phyloP scores from a whole-genome alignment of 108 stramenopile genomes.

The Stephanodiscus minutulus region DNA sequence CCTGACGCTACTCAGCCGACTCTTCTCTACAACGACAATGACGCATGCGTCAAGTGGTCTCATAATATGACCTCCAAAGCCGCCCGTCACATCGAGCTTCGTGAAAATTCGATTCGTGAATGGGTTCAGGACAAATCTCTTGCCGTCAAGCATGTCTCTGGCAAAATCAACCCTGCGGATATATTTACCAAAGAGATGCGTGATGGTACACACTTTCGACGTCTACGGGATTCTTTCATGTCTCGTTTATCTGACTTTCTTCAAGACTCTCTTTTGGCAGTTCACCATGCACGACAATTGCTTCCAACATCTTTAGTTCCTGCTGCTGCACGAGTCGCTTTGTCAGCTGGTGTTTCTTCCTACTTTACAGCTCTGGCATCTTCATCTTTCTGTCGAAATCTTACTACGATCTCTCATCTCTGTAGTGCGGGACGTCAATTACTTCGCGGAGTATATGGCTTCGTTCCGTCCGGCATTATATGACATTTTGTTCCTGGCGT shows the following conservation, averaged over 20 bases:
- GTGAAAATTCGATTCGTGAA: slow-evolving; percentile 10
- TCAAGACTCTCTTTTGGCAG: too few species aligned
- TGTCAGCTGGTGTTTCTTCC: too few species aligned
- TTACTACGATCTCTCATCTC: too few species aligned
- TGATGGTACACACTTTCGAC: not conserved
- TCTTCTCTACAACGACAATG: slow-evolving; percentile 19
- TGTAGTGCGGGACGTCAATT: too few species aligned
- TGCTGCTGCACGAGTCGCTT: not conserved
- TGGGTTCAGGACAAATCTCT: not conserved
- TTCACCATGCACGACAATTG: too few species aligned
- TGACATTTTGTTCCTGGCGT: too few species aligned
- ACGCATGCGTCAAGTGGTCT: slow-evolving; percentile 22
- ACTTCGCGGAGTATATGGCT: too few species aligned
- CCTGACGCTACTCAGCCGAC: not conserved
- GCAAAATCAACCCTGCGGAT: slow-evolving; percentile 1
- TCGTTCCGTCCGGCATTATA: too few species aligned
- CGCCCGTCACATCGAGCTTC: slow-evolving; percentile 27
- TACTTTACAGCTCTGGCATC: too few species aligned
- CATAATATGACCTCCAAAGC: slow-evolving; percentile 9
- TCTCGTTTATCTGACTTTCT: too few species aligned
- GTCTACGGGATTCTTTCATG: not conserved
- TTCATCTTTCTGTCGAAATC: too few species aligned
- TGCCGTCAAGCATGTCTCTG: slow-evolving; percentile 14
- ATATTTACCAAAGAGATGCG: slow-evolving; percentile 14
- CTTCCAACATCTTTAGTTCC: too few species aligned